A percentile compares a stretch with the other conserved stretches of the same genome.
Conservation (phyloP, 331 rosid species). For the Pyrus hybrid region DNA sequence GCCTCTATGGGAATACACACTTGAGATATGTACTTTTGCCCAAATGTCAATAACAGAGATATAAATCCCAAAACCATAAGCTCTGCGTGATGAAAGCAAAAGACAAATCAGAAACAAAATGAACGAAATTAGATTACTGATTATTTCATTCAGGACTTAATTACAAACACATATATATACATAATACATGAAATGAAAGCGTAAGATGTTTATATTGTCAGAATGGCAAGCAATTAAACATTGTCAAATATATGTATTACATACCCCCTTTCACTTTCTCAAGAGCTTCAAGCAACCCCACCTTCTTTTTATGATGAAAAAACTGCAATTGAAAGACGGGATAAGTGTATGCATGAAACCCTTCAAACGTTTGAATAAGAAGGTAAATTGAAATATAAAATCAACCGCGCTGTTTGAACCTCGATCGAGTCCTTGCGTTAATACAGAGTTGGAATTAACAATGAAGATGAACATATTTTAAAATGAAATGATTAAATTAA, state of each 20-base stretch:
- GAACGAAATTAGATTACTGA: background rate
- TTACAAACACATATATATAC: no score
- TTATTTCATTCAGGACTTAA: background rate
- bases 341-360: background rate
- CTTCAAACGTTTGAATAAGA: no score
- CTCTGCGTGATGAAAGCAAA: conserved; percentile 40
- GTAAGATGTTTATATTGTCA: no score
- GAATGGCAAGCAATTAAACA: background rate
- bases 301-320: conserved; percentile 50
- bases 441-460: no score
- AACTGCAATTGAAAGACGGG: conserved; percentile 26
- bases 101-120: background rate
- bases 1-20: conserved; percentile 42
- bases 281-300: conserved; percentile 80
- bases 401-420: no score
- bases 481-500: no score
- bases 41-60: conserved; percentile 77
- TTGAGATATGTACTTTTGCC: conserved; percentile 55
- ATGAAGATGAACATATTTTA: no score
- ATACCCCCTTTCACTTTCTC: conserved; percentile 83
- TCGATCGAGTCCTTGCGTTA: no score
- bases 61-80: conserved; percentile 96
- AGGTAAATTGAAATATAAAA: background rate
- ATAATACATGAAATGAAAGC: no score
- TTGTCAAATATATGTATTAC: background rate